phyloP scores from a whole-genome alignment of 2,329 filamentous ascomycete genomes.

The Clonostachys byssicola region DNA sequence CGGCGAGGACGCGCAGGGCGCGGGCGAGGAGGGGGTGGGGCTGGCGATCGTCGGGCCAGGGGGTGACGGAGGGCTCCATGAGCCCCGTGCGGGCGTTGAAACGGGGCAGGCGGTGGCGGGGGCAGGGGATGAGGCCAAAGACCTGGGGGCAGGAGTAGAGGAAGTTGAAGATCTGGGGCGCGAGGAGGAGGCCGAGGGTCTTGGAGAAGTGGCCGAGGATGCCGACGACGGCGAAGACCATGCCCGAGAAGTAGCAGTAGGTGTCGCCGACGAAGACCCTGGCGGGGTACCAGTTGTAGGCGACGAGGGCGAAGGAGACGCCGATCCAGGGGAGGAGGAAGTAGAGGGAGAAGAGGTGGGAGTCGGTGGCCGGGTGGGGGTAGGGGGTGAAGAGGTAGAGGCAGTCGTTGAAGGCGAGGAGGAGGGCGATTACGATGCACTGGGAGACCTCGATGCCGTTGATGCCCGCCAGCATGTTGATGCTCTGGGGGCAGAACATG shows the following conservation, averaged over 20 bases:
- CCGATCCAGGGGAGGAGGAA: constrained; percentile 91
- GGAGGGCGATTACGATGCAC: constrained; percentile 81
- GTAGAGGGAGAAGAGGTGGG: constrained; percentile 93
- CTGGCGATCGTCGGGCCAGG: constrained; percentile 65
- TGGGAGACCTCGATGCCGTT: constrained; percentile 97
- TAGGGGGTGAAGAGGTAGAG: constrained; percentile 82
- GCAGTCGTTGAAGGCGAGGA: constrained; percentile 82
- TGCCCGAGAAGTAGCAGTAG: constrained; percentile 98
- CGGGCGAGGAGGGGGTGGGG: constrained; percentile 60
- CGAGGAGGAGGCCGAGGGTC: constrained; percentile 83
- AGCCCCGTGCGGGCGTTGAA: constrained; percentile 85
- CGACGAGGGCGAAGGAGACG: constrained; percentile 80
- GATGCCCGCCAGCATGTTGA: constrained; percentile 99
- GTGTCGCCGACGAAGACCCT: constrained; percentile 96
- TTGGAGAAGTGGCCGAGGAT: constrained; percentile 98
- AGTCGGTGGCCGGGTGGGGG: constrained; percentile 91
- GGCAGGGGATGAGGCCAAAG: constrained; percentile 86
- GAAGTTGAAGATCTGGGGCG: constrained; percentile 97
- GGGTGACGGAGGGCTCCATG: constrained; percentile 80
- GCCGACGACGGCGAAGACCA: constrained; percentile 96
- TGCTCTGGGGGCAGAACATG: constrained; percentile 97
- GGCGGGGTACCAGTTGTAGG: constrained; percentile 94
- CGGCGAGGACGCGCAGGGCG: constrained; percentile 64
- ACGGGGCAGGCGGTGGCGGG: constrained; percentile 82
- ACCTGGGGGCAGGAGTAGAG: constrained; percentile 89